Evolutionary conservation across 2,329 filamentous ascomycete genomes (phyloP).

Genomic region (Colletotrichum trifolii): DNA sequence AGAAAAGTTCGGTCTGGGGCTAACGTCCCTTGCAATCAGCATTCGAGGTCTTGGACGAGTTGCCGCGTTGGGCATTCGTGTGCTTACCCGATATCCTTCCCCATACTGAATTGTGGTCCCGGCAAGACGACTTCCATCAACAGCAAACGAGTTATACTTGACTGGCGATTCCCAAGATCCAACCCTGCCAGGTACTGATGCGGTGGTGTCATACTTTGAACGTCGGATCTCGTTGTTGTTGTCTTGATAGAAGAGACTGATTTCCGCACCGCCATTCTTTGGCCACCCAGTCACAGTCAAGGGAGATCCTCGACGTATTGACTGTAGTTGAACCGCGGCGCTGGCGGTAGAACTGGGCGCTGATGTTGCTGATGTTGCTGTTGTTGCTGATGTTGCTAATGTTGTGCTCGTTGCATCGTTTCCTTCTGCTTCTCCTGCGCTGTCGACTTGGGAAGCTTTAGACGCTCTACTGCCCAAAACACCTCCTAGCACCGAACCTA

Average conservation of each 20-base stretch:
- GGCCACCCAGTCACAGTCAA: neutral
- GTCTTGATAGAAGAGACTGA: neutral
- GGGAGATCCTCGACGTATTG: neutral
- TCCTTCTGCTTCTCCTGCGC: neutral
- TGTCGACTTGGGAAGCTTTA: neutral
- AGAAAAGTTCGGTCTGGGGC: conserved; percentile 12
- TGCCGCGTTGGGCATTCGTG: too few relatives aligned
- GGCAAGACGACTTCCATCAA: neutral
- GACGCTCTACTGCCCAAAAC: neutral
- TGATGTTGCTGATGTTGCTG: too few relatives aligned
- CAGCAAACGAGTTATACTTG: neutral
- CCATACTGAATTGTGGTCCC: conserved; percentile 3
- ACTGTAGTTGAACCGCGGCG: neutral
- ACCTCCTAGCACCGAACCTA: neutral
- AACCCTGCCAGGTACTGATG: too few relatives aligned
- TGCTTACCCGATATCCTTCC: neutral
- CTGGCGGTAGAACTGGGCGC: neutral
- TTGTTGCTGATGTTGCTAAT: too few relatives aligned
- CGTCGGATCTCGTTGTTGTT: neutral
- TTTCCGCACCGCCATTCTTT: neutral
- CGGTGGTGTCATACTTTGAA: neutral
- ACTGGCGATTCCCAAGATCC: conserved; percentile 1
- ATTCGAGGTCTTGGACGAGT: too few relatives aligned
- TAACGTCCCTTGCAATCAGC: neutral
- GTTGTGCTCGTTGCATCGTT: neutral